Conservation (phyloP, 2,329 filamentous ascomycete species). For the Herpotrichia juniperi region DNA sequence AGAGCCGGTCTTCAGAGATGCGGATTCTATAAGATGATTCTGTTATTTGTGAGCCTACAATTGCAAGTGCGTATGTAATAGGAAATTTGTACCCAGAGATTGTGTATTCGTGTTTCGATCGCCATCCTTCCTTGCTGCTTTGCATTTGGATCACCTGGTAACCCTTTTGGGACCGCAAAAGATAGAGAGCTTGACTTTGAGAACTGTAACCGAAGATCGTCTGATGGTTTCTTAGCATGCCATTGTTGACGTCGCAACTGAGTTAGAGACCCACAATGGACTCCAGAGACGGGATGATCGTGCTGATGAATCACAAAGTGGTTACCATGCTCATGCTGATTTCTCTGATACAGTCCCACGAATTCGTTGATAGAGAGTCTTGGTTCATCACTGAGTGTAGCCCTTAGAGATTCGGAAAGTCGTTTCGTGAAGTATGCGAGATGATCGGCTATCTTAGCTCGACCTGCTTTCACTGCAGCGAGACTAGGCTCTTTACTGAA, state of each 20-base stretch:
- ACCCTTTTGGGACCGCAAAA: conserved; percentile 55
- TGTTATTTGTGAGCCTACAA: conserved; percentile 8
- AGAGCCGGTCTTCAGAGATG: conserved; percentile 50
- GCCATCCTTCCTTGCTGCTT: conserved; percentile 49
- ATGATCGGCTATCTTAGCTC: conserved; percentile 55
- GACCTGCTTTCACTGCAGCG: conserved; percentile 60
- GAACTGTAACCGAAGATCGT: conserved; percentile 74
- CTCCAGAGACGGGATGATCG: conserved; percentile 72
- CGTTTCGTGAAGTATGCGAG: conserved; percentile 55
- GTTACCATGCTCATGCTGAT: conserved; percentile 52
- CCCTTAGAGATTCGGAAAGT: conserved; percentile 40
- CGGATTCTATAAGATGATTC: conserved; percentile 54
- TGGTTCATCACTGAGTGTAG: conserved; percentile 23
- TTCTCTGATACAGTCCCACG: conserved; percentile 54
- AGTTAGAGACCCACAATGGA: conserved; percentile 53
- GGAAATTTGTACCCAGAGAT: conserved; percentile 44
- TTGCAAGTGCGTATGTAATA: background rate
- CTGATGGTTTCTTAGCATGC: conserved; percentile 5
- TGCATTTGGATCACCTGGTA: conserved; percentile 51
- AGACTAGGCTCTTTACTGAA: too few relatives aligned
- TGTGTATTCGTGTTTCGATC: conserved; percentile 53
- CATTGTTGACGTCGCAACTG: background rate
- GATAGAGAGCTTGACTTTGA: conserved; percentile 69
- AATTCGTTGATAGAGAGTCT: conserved; percentile 52
- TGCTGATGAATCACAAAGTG: conserved; percentile 75